Evolutionary conservation across 345 rosid genomes (phyloP).

Genomic region (Syzygium jambos): DNA sequence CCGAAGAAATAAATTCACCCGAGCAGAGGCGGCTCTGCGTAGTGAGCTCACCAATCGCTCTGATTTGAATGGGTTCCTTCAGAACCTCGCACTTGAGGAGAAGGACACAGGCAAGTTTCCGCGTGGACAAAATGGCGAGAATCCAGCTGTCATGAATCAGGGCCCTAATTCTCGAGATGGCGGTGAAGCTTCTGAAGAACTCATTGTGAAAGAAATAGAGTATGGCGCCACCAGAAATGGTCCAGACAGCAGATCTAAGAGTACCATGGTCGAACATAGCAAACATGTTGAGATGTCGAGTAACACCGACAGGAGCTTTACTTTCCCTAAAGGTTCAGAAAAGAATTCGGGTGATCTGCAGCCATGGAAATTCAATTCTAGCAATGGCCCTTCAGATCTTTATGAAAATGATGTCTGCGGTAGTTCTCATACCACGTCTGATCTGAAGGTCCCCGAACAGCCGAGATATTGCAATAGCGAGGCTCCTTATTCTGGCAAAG

Average conservation of each 20-base stretch:
- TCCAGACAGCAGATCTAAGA: slow-evolving; percentile 52
- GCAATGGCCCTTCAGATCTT: slow-evolving; percentile 33
- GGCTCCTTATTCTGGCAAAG: slow-evolving; percentile 28
- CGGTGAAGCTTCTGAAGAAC: slow-evolving; percentile 59
- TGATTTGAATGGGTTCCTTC: slow-evolving; percentile 71
- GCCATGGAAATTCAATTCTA: slow-evolving; percentile 42
- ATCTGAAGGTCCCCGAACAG: slow-evolving; percentile 20
- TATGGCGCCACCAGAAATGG: slow-evolving; percentile 59
- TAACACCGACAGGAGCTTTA: slow-evolving; percentile 34
- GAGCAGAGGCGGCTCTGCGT: slow-evolving; percentile 96
- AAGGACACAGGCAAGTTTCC: slow-evolving; percentile 23
- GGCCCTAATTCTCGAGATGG: slow-evolving; percentile 31
- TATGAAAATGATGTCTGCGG: slow-evolving; percentile 25
- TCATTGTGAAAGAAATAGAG: slow-evolving; percentile 83
- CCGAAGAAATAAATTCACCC: slow-evolving; percentile 60
- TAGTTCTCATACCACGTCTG: slow-evolving; percentile 19
- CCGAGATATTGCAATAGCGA: slow-evolving; percentile 17
- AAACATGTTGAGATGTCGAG: slow-evolving; percentile 29
- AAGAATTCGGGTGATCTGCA: slow-evolving; percentile 41
- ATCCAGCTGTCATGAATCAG: slow-evolving; percentile 9
- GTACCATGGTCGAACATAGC: slow-evolving; percentile 32
- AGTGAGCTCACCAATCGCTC: slow-evolving; percentile 61
- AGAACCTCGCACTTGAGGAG: slow-evolving; percentile 50
- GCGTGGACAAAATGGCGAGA: slow-evolving; percentile 28
- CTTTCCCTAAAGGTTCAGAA: slow-evolving; percentile 45